Evolutionary conservation across 768 basidiomycete species (phyloP).

Genomic region (Pilatotrama ljubarskyi): DNA sequence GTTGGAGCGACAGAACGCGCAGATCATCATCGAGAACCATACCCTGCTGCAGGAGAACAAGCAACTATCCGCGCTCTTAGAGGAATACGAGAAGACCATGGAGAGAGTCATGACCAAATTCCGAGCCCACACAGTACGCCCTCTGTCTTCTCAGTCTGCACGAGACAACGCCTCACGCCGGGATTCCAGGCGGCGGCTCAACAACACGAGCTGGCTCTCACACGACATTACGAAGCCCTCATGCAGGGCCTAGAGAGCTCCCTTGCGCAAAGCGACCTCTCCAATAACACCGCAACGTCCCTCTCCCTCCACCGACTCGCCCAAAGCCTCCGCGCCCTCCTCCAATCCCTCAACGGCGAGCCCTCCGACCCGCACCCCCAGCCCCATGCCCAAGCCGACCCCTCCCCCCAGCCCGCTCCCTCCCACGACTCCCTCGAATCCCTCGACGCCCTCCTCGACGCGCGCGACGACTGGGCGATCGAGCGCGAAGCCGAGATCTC

Average conservation of each 20-base stretch:
- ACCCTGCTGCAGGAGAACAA: slow-evolving; percentile 92
- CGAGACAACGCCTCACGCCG: neutral
- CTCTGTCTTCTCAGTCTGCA: slow-evolving; percentile 4
- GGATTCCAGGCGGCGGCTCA: slow-evolving; percentile 79
- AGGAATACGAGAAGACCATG: slow-evolving; percentile 93
- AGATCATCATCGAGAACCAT: slow-evolving; percentile 93
- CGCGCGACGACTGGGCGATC: slow-evolving; percentile 77
- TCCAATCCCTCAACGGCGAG: slow-evolving; percentile 71
- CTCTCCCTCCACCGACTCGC: slow-evolving; percentile 73
- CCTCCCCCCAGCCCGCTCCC: slow-evolving; percentile 32
- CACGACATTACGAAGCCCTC: slow-evolving; percentile 86
- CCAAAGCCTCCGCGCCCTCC: slow-evolving; percentile 66
- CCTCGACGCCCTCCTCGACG: slow-evolving; percentile 43
- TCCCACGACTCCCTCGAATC: slow-evolving; percentile 44
- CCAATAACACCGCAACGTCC: slow-evolving; percentile 57
- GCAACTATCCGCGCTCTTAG: slow-evolving; percentile 82
- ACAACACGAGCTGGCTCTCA: slow-evolving; percentile 83
- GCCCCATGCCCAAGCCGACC: neutral
- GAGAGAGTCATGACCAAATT: slow-evolving; percentile 98
- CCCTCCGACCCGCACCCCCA: slow-evolving; percentile 28
- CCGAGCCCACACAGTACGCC: slow-evolving; percentile 81
- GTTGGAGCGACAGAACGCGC: slow-evolving; percentile 85
- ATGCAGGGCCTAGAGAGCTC: slow-evolving; percentile 66
- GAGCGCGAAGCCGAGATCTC: slow-evolving; percentile 87
- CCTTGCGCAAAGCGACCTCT: slow-evolving; percentile 53